These are phyloP conservation scores for Capronia americana DNA, from an alignment of 2,329 filamentous ascomycete species.

Conservation along the genomic window DNA sequence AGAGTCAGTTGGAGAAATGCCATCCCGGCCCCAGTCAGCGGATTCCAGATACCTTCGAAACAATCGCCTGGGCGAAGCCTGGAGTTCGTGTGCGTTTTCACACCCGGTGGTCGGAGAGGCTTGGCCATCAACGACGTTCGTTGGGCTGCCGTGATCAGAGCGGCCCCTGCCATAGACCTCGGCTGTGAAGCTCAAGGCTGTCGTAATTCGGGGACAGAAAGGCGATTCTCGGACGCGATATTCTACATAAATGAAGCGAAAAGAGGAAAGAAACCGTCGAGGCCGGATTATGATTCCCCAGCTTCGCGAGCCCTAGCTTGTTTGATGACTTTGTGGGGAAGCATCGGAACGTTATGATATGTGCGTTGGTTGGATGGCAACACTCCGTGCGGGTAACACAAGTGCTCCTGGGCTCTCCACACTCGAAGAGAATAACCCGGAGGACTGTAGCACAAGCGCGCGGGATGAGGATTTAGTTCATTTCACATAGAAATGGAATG, in stretches of 20 bases:
- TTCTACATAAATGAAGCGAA: neutral
- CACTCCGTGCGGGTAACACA: conserved; percentile 2
- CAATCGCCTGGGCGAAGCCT: neutral
- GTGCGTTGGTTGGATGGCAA: neutral
- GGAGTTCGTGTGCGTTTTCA: neutral
- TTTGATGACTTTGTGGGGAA: conserved; percentile 2
- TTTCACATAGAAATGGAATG: neutral
- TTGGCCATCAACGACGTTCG: neutral
- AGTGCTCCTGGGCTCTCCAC: neutral
- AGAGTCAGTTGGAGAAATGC: neutral
- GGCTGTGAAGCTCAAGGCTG: neutral
- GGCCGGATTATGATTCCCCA: neutral
- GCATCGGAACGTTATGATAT: neutral
- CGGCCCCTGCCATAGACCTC: neutral
- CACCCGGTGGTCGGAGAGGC: neutral
- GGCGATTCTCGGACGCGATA: neutral
- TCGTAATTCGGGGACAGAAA: neutral
- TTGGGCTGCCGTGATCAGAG: neutral
- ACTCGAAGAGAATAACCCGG: conserved; percentile 15
- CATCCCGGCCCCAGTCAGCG: no score
- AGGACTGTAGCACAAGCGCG: conserved; percentile 10
- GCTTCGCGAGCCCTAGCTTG: neutral
- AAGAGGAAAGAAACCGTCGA: neutral
- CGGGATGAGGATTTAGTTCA: neutral
- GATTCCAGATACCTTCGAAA: neutral